These are phyloP conservation scores for Seiridium cupressi DNA, from an alignment of 2,329 filamentous ascomycete genomes.

Conservation along the genomic window DNA sequence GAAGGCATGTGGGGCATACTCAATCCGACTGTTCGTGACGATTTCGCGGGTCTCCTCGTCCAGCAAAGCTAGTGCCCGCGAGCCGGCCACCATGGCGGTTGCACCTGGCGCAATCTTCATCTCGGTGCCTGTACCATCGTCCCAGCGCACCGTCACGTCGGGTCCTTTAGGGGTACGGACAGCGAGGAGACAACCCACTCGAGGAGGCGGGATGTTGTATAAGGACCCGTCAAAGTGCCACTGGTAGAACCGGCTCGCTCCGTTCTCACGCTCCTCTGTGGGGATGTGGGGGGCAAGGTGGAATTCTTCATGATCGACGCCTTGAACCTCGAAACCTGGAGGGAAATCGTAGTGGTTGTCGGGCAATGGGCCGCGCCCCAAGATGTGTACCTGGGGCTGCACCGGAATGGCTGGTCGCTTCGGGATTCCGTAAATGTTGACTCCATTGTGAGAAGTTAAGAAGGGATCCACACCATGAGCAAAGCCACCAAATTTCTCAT, in stretches of 20 bases:
- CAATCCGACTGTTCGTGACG: slow-evolving; percentile 62
- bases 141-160: slow-evolving; percentile 67
- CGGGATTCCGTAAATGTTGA: slow-evolving; percentile 33
- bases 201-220: slow-evolving; percentile 72
- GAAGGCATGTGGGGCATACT: slow-evolving; percentile 79
- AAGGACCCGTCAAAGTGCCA: slow-evolving; percentile 82
- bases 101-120: slow-evolving; percentile 70
- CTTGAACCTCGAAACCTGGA: slow-evolving; percentile 34
- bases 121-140: slow-evolving; percentile 67
- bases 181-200: slow-evolving; percentile 70
- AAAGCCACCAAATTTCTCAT: slow-evolving; percentile 32
- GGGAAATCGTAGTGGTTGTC: slow-evolving; percentile 50
- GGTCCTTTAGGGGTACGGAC: slow-evolving; percentile 69
- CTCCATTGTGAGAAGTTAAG: slow-evolving; percentile 27
- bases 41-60: slow-evolving; percentile 66
- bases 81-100: slow-evolving; percentile 72
- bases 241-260: slow-evolving; percentile 61
- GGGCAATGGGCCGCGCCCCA: slow-evolving; percentile 69
- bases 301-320: slow-evolving; percentile 33
- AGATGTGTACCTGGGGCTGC: slow-evolving; percentile 78
- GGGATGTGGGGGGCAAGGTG: slow-evolving; percentile 35
- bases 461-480: slow-evolving; percentile 34
- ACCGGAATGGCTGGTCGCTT: slow-evolving; percentile 58
- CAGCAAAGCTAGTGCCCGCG: slow-evolving; percentile 67
- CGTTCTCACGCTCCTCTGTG: slow-evolving; percentile 28